Evolutionary conservation across 768 basidiomycete genomes (phyloP).

Genomic region (Tricholoma matsutake): DNA sequence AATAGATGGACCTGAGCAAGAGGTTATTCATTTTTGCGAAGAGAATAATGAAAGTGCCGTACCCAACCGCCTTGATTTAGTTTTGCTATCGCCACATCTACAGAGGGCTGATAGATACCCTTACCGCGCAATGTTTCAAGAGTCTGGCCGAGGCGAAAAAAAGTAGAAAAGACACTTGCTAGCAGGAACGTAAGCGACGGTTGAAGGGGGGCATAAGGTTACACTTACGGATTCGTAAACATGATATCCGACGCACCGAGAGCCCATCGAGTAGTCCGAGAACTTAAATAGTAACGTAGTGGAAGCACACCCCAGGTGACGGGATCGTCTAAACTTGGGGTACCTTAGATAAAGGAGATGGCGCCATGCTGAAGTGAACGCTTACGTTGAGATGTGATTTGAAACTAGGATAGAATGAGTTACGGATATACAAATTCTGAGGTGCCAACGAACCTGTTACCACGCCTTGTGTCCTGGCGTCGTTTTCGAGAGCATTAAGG

Average conservation of each 20-base stretch:
- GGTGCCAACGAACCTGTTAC: conserved; percentile 56
- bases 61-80: conserved; percentile 88
- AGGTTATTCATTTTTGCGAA: neutral
- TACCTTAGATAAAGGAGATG: conserved; percentile 8
- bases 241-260: conserved; percentile 91
- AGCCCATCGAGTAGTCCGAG: conserved; percentile 79
- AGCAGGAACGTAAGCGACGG: conserved; percentile 13
- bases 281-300: conserved; percentile 50
- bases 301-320: conserved; percentile 88
- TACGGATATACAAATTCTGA: neutral
- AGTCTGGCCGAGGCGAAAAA: conserved; percentile 88
- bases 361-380: conserved; percentile 7
- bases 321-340: conserved; percentile 72
- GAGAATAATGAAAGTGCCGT: conserved; percentile 23
- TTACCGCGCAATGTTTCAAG: conserved; percentile 90
- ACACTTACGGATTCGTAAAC: conserved; percentile 85
- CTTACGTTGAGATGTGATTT: conserved; percentile 92
- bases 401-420: conserved; percentile 50
- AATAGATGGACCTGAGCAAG: conserved; percentile 80
- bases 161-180: conserved; percentile 73
- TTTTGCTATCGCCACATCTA: conserved; percentile 79
- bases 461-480: conserved; percentile 52
- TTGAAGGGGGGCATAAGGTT: conserved; percentile 6
- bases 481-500: conserved; percentile 52
- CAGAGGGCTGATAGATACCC: conserved; percentile 84